phyloP scores from a whole-genome alignment of 129 eudicot genomes.

The Tanacetum coccineum region DNA sequence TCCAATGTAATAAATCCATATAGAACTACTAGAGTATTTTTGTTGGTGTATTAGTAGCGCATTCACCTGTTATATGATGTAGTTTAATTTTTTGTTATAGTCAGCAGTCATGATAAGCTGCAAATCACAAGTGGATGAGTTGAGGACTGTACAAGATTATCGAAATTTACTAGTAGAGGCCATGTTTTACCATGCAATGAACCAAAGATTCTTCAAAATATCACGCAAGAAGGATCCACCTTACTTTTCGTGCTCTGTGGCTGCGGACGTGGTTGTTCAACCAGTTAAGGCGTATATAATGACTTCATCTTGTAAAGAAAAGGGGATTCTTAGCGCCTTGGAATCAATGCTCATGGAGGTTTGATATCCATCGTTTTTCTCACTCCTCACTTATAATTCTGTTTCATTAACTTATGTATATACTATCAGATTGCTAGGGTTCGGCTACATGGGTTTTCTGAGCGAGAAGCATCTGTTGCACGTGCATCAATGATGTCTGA shows the following conservation, averaged over 20 bases:
- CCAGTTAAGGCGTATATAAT: conserved; percentile 76
- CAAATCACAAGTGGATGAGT: conserved; percentile 70
- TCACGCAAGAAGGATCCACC: conserved; percentile 88
- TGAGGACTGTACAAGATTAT: conserved; percentile 77
- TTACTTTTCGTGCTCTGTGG: conserved; percentile 80
- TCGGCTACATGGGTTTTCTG: conserved; percentile 82
- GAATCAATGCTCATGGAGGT: conserved; percentile 94
- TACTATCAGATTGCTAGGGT: conserved; percentile 77
- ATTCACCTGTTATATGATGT: conserved; percentile 12
- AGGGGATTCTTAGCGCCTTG: conserved; percentile 64
- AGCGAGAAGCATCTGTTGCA: conserved; percentile 64
- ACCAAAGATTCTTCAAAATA: conserved; percentile 83
- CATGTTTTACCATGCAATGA: conserved; percentile 83
- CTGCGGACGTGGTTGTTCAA: conserved; percentile 69
- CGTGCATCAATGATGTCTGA: conserved; percentile 85
- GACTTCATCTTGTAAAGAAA: conserved; percentile 88
- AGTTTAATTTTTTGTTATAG: conserved; percentile 40
- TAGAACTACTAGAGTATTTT: conserved; percentile 11
- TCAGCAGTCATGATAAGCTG: conserved; percentile 90
- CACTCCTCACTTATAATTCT: neutral
- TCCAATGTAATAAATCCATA: conserved; percentile 26
- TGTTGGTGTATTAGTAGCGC: conserved; percentile 14
- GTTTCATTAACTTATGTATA: conserved; percentile 26
- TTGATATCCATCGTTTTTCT: conserved; percentile 11
- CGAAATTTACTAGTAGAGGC: conserved; percentile 72